These are phyloP conservation scores for Cercospora beticola DNA, from an alignment of 2,329 filamentous ascomycete genomes.

Conservation along the genomic window DNA sequence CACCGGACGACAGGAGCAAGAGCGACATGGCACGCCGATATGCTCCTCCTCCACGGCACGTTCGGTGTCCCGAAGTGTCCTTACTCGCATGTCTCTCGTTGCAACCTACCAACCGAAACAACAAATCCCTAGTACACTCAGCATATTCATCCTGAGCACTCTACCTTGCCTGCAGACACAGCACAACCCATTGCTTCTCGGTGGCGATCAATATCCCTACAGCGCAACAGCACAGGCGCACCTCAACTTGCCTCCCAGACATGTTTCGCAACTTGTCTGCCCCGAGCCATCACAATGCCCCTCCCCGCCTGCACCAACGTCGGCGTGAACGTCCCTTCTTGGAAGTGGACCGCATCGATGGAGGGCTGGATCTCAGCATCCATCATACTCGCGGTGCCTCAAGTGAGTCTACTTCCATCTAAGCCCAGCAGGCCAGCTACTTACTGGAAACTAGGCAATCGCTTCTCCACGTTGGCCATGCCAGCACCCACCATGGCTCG, in stretches of 20 bases:
- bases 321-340: constrained; percentile 18
- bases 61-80: background rate
- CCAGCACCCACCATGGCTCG: constrained; percentile 17
- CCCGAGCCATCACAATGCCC: constrained; percentile 8
- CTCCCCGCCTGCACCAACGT: constrained; percentile 9
- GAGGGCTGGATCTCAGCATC: constrained; percentile 32
- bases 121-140: background rate
- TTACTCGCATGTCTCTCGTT: background rate
- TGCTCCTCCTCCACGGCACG: constrained; percentile 1
- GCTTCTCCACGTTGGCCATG: constrained; percentile 30
- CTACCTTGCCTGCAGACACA: constrained; percentile 6
- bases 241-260: constrained; percentile 10
- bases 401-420: constrained; percentile 21
- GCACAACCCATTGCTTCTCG: constrained; percentile 15
- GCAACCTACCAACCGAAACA: background rate
- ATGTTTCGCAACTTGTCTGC: constrained; percentile 29
- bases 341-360: constrained; percentile 7
- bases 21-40: background rate
- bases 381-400: constrained; percentile 26
- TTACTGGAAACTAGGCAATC: constrained; percentile 28
- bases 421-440: background rate
- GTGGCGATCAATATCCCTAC: constrained; percentile 21
- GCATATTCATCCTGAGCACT: constrained; percentile 7
- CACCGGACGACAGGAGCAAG: background rate
- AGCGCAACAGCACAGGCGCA: constrained; percentile 16